These are phyloP conservation scores for Ceratocystiopsis minuta DNA, from an alignment of 2,329 filamentous ascomycete genomes.

Conservation along the genomic window DNA sequence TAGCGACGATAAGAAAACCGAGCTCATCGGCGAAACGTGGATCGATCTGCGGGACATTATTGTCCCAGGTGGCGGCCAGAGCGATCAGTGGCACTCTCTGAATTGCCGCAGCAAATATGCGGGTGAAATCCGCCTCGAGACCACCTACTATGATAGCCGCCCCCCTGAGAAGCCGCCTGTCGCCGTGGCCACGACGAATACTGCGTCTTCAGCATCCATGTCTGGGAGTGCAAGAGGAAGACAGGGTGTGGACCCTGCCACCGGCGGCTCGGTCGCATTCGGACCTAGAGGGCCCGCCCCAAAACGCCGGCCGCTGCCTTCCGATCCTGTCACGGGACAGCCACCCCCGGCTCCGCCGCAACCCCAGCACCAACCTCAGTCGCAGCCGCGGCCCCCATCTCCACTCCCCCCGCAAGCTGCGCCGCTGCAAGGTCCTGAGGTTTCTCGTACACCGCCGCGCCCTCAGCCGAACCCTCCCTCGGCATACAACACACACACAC, in stretches of 20 bases:
- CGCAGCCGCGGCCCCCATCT: slow-evolving; percentile 15
- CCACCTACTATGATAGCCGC: slow-evolving; percentile 86
- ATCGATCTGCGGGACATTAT: slow-evolving; percentile 69
- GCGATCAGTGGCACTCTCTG: slow-evolving; percentile 78
- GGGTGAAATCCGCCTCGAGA: slow-evolving; percentile 82
- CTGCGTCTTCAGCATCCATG: neutral
- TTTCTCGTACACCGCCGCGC: slow-evolving; percentile 14
- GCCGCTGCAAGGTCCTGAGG: slow-evolving; percentile 17
- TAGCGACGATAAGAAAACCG: slow-evolving; percentile 96
- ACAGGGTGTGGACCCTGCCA: neutral
- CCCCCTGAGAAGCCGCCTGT: slow-evolving; percentile 51
- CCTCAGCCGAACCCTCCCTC: slow-evolving; percentile 24
- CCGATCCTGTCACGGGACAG: slow-evolving; percentile 46
- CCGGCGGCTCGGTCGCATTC: slow-evolving; percentile 33
- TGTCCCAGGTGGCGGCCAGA: slow-evolving; percentile 75
- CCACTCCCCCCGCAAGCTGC: slow-evolving; percentile 22
- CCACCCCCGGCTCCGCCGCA: no score
- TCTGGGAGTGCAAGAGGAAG: slow-evolving; percentile 3
- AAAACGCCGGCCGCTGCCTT: slow-evolving; percentile 70
- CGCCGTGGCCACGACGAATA: slow-evolving; percentile 23
- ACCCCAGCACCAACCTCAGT: slow-evolving; percentile 24
- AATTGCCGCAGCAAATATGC: slow-evolving; percentile 88
- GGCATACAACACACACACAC: slow-evolving; percentile 17
- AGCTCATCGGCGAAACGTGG: slow-evolving; percentile 89
- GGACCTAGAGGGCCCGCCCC: slow-evolving; percentile 20